Conservation (phyloP, 1,139 yeast genomes). For the Blastobotrys arbuscula region DNA sequence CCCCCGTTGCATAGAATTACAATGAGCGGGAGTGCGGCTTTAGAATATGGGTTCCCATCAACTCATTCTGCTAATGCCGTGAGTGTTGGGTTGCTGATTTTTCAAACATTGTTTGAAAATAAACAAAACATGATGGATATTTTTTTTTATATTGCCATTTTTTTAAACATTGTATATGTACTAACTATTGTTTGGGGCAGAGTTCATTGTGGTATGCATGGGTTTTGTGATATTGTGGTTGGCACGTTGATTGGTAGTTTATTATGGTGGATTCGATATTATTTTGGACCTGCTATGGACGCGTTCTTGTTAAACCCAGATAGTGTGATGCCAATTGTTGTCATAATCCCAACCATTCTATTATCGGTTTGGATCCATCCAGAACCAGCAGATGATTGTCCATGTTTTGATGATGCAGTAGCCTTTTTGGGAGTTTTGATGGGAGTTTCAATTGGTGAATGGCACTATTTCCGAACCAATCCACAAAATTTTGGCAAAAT, state of each 20-base stretch:
- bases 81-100: slow-evolving; percentile 55
- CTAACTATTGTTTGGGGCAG: slow-evolving; percentile 71
- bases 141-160: slow-evolving; percentile 1
- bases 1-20: slow-evolving; percentile 92
- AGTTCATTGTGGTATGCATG: slow-evolving; percentile 97
- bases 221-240: slow-evolving; percentile 64
- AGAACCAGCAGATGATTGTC: slow-evolving; percentile 88
- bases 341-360: slow-evolving; percentile 41
- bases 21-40: slow-evolving; percentile 79
- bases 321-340: slow-evolving; percentile 23
- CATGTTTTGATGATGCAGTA: slow-evolving; percentile 93
- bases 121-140: background rate
- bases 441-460: slow-evolving; percentile 61
- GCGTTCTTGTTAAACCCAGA: slow-evolving; percentile 23
- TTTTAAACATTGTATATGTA: slow-evolving; percentile 43
- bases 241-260: slow-evolving; percentile 62
- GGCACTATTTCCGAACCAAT: slow-evolving; percentile 32
- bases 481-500: slow-evolving; percentile 28
- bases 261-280: slow-evolving; percentile 28
- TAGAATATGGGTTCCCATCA: slow-evolving; percentile 93
- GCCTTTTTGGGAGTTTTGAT: slow-evolving; percentile 87
- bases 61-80: slow-evolving; percentile 93
- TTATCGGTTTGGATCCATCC: slow-evolving; percentile 61
- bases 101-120: slow-evolving; percentile 24
- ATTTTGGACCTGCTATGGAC: slow-evolving; percentile 22